Base-by-base conservation (phyloP, 352 stramenopile species). In the Pythium grandisporangium region DNA sequence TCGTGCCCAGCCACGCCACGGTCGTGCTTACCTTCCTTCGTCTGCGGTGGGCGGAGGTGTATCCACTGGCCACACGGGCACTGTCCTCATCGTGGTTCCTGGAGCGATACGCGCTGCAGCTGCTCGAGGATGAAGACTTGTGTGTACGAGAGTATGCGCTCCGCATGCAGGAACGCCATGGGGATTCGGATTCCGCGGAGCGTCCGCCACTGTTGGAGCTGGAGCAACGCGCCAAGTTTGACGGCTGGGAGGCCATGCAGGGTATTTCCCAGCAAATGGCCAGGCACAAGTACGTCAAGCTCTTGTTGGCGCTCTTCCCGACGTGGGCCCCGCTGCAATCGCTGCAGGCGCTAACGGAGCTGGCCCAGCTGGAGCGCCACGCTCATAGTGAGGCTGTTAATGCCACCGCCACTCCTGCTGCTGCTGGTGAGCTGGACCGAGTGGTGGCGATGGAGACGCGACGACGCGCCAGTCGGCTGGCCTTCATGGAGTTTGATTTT, bases 201-300 rank as follows among this genome's bases (percentile, higher is more conserved):
- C 63, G 72, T 11, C 73, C 78, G 8, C 58, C 79, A 22, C 48
- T 92, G 13, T 46, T 92, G 16, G 73, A 82, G 20, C 70, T 85
- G 20, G 79, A 89, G 33, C 59, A 63, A 1, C 70, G 76, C 23
- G 73, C 74, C 12, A 88, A 85, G 37, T 88, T 91, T 45, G 61
- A 88, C 23, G 73, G 69, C 3, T 93, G 77, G 77, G 64, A 77
- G 22, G 53, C 70, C 3, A 55, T 91, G 24, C 66, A 83, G 25
- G 75, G 76, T 20, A 76, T 61, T 0, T 59, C 61, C 0, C 29
- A 35, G 7, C 37, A 26, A 1, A 45, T 75, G 2, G 77, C 77
- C 2, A 55, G 54, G 17, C 77, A 93, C 41, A 83, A 81, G 36
- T 92, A 89, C 57, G 51, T 90, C 17, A 93, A 93, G 39, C 39